A percentile compares a stretch with the other conserved stretches of the same genome.
These are phyloP conservation scores for Pharnaceum exiguum DNA, from an alignment of 148 eudicot genomes.

Conservation along the genomic window DNA sequence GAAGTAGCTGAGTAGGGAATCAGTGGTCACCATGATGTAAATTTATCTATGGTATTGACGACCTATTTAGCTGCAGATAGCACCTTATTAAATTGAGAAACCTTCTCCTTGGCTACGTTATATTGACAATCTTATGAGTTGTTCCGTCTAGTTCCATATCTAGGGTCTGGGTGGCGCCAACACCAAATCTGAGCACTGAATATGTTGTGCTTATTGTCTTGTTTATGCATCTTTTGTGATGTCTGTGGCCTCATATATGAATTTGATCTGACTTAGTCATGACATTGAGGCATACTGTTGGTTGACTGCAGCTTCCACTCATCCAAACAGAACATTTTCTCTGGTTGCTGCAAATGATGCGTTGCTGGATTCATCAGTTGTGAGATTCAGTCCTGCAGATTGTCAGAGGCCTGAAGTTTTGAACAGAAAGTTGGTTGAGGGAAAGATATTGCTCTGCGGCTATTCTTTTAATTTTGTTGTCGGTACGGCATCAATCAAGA, in stretches of 20 bases:
- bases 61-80: neutral
- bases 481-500: conserved; percentile 84
- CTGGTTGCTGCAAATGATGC: conserved; percentile 95
- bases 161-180: too few species aligned
- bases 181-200: too few species aligned
- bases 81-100: conserved; percentile 13
- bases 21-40: too few species aligned
- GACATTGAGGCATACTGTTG: too few species aligned
- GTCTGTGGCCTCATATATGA: too few species aligned
- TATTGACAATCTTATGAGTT: too few species aligned
- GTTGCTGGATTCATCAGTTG: conserved; percentile 59
- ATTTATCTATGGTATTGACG: neutral
- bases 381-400: conserved; percentile 71
- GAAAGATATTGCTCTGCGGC: conserved; percentile 92
- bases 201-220: too few species aligned
- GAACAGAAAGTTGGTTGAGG: conserved; percentile 78
- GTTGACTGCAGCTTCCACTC: conserved; percentile 73
- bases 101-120: too few species aligned
- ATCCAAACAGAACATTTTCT: conserved; percentile 50
- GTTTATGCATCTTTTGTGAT: too few species aligned
- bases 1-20: too few species aligned
- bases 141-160: too few species aligned
- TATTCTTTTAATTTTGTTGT: conserved; percentile 90
- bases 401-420: conserved; percentile 91
- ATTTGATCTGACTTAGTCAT: too few species aligned